Evolutionary conservation across 805 yeast species (phyloP), one percentile per base, ranked within the genome.

Genomic region (Sporopachydermia lactativora): DNA sequence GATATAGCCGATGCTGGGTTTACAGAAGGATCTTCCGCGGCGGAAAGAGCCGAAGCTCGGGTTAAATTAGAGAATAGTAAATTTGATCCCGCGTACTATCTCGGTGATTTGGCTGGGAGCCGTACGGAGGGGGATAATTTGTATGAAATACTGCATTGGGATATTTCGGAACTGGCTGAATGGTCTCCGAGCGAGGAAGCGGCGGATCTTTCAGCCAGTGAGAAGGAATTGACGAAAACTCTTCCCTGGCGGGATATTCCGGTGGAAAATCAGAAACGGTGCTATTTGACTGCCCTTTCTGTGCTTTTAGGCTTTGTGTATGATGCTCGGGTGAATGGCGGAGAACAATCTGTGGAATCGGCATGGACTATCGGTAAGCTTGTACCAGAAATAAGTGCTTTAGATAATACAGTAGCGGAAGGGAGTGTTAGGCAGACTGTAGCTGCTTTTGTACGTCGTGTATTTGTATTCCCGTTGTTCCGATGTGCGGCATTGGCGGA

Each of bases 301-400:
- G 47, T 88, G 1, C 48, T 92, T 15, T 92, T 81, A 58, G 75
- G 81, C 1, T 81, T 75, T 49, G 70, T 72, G 41, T 86, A 78
- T 54, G 96, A 92, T 47, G 58, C 70, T 39, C 62, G 96, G 31
- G 80, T 81, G 41, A 84, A 79, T 31, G 75, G 72, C 51, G 78
- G 77, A n/a, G 74, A 66, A 14, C 72, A 75, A 40, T 84, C 75
- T 14, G 75, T 82, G 3, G 98, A 92, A 57, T 81, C 94, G 43
- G 84, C 94, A 0, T 92, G 98, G 98, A 77, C 89, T 0, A 70
- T 92, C 3, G 98, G 98, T 1, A 86, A 81, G 49, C 50, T 92
- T 16, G 62, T 77, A 0, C 95, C 97, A 1, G 92, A 84, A 50
- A 58, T 89, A 34, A 56, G 86, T 4, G 75, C 68, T 47, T 60